phyloP scores from a whole-genome alignment of 495 filamentous ascomycete species.

The Trypethelium eluteriae region DNA sequence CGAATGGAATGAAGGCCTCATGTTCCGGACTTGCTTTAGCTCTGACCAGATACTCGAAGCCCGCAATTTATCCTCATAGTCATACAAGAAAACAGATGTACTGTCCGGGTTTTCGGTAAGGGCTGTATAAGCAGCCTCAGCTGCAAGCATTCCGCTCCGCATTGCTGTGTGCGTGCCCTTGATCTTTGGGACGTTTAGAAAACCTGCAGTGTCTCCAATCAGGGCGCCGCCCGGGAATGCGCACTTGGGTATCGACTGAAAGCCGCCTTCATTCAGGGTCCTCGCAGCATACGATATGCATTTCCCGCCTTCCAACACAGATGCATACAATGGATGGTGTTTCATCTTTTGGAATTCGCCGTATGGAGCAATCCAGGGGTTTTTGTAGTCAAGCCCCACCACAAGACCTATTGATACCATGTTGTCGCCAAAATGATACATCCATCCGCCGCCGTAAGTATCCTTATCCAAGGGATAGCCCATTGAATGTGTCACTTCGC shows the following conservation, averaged over 20 bases:
- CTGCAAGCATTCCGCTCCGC: constrained; percentile 94
- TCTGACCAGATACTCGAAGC: constrained; percentile 87
- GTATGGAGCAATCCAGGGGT: constrained; percentile 95
- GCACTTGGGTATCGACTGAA: constrained; percentile 93
- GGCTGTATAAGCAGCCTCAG: constrained; percentile 76
- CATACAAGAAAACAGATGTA: constrained; percentile 75
- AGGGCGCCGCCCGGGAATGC: constrained; percentile 93
- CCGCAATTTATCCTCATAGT: constrained; percentile 89
- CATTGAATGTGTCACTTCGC: constrained; percentile 83
- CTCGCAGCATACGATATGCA: constrained; percentile 96
- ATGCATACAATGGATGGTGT: constrained; percentile 81
- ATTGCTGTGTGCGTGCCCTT: constrained; percentile 98
- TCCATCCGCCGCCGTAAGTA: constrained; percentile 93
- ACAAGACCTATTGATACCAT: constrained; percentile 90
- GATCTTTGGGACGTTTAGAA: constrained; percentile 96
- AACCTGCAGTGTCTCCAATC: constrained; percentile 93
- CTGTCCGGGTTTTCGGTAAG: constrained; percentile 47
- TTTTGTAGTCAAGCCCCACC: constrained; percentile 89
- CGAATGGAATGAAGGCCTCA: constrained; percentile 86
- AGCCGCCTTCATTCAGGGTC: constrained; percentile 90
- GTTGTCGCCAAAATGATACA: constrained; percentile 99
- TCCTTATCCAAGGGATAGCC: constrained; percentile 83
- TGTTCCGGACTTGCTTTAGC: constrained; percentile 90
- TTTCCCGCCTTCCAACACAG: constrained; percentile 82
- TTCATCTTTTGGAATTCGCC: constrained; percentile 98